Evolutionary conservation across 1,284 basidiomycete species (phyloP).

Genomic region (Cystobasidium pallidum): DNA sequence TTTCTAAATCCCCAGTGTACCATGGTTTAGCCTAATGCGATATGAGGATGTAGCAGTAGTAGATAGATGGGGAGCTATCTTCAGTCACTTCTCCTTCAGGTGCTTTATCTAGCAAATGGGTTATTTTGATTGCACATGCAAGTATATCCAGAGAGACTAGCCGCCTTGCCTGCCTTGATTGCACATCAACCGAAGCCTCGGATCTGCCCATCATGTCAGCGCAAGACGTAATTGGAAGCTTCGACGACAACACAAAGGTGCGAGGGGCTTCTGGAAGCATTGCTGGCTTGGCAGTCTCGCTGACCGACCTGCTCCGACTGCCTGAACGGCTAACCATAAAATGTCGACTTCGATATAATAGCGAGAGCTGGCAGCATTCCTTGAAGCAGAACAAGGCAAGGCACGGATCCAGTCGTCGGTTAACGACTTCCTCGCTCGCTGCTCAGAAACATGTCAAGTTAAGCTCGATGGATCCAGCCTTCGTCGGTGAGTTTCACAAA

Average conservation of each 20-base stretch:
- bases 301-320: too few relatives aligned
- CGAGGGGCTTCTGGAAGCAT: background rate
- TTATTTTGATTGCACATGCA: too few relatives aligned
- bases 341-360: constrained; percentile 57
- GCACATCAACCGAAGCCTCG: background rate
- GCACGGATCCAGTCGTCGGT: constrained; percentile 66
- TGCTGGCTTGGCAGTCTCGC: background rate
- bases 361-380: constrained; percentile 82
- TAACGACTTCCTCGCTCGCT: constrained; percentile 39
- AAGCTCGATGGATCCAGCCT: constrained; percentile 28
- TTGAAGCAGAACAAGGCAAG: constrained; percentile 86
- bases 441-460: constrained; percentile 38
- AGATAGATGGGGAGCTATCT: background rate
- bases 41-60: background rate
- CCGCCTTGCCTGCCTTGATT: background rate
- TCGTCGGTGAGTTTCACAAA: constrained; percentile 8
- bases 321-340: too few relatives aligned
- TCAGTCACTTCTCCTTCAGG: background rate
- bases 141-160: background rate
- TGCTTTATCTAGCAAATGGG: too few relatives aligned
- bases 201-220: constrained; percentile 31
- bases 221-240: constrained; percentile 36
- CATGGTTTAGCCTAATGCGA: background rate
- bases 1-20: background rate
- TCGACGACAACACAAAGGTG: constrained; percentile 44